Percentiles rank a stretch among this genome's conserved stretches.
Evolutionary conservation across 495 filamentous ascomycete species (phyloP).

Genomic region (Durotheca rogersii): DNA sequence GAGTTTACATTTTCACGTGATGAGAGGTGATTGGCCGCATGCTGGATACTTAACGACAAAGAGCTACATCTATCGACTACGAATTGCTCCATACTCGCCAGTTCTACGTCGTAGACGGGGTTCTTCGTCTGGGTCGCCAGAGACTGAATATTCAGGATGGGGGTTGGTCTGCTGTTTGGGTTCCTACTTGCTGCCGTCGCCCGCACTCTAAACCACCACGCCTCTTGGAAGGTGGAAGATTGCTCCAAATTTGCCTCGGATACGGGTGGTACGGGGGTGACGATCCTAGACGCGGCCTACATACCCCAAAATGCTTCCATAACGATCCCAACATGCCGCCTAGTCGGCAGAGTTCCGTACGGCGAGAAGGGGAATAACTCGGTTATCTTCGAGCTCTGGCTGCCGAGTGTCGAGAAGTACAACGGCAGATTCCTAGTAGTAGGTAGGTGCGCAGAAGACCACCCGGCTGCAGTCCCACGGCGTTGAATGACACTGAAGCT

Average conservation of each 20-base stretch:
- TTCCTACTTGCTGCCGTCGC: background rate
- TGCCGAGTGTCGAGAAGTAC: conserved; percentile 29
- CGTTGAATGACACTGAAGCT: conserved; percentile 2
- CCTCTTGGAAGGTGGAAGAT: conserved; percentile 11
- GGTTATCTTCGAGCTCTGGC: conserved; percentile 32
- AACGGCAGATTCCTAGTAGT: conserved; percentile 38
- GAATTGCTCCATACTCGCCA: too few relatives aligned
- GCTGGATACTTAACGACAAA: too few relatives aligned
- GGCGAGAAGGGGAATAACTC: conserved; percentile 13
- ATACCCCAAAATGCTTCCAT: conserved; percentile 5
- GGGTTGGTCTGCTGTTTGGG: background rate
- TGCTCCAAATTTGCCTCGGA: conserved; percentile 17
- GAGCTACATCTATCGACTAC: too few relatives aligned
- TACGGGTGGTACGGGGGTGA: background rate
- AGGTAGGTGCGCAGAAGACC: conserved; percentile 29
- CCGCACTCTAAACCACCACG: background rate
- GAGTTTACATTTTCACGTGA: too few relatives aligned
- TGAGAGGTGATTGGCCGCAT: too few relatives aligned
- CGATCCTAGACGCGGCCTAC: conserved; percentile 17
- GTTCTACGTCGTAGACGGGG: too few relatives aligned
- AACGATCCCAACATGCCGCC: conserved; percentile 16
- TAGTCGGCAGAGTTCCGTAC: conserved; percentile 17
- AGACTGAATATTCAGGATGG: conserved; percentile 9
- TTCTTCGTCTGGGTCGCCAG: too few relatives aligned
- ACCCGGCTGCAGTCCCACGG: background rate